Evolutionary conservation across 352 stramenopile species (phyloP).

Genomic region (Plasmopara halstedii): DNA sequence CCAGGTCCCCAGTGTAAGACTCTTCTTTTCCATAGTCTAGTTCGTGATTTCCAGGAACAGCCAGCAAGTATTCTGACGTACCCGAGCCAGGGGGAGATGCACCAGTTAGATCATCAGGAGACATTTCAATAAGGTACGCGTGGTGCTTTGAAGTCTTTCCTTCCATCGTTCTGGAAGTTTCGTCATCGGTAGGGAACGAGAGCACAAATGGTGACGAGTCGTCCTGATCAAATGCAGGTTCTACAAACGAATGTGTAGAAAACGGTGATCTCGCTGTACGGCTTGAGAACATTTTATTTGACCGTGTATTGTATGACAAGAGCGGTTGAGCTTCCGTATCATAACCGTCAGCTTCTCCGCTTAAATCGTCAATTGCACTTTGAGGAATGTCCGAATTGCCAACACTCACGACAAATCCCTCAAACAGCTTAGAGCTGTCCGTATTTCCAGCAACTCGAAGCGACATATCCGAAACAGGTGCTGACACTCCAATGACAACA

Average conservation of each 20-base stretch:
- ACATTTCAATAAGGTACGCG: conserved; percentile 80
- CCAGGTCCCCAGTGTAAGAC: conserved; percentile 10
- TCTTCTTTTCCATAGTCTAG: conserved; percentile 25
- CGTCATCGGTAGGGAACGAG: conserved; percentile 68
- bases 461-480: conserved; percentile 47
- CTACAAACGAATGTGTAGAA: conserved; percentile 30
- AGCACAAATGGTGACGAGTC: conserved; percentile 48
- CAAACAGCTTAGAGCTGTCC: conserved; percentile 40
- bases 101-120: conserved; percentile 32
- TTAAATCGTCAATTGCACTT: conserved; percentile 18
- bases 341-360: conserved; percentile 6
- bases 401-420: conserved; percentile 68
- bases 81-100: conserved; percentile 24
- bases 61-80: conserved; percentile 60
- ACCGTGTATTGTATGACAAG: conserved; percentile 26
- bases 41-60: conserved; percentile 45
- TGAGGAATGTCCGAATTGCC: conserved; percentile 37
- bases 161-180: conserved; percentile 48
- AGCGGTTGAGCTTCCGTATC: conserved; percentile 39
- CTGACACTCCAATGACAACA: conserved; percentile 65
- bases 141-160: conserved; percentile 42
- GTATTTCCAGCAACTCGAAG: conserved; percentile 60
- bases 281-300: conserved; percentile 38
- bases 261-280: conserved; percentile 41
- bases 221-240: conserved; percentile 24